phyloP scores from a whole-genome alignment of 1,284 basidiomycete genomes.

The Pseudozyma sp. region DNA sequence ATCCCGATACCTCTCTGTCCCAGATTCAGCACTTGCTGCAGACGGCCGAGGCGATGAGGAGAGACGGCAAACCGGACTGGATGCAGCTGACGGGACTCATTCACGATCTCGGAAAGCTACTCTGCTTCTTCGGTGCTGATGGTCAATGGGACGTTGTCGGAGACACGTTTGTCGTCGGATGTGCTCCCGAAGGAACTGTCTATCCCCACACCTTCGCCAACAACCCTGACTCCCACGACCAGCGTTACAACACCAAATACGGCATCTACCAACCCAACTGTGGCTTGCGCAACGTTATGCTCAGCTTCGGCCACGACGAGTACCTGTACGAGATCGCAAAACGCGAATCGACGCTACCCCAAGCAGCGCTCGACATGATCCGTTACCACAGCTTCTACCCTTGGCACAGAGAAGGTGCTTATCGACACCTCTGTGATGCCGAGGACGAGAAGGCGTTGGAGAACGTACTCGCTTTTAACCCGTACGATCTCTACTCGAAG shows the following conservation, averaged over 20 bases:
- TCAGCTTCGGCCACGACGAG: slow-evolving; percentile 88
- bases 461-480: slow-evolving; percentile 77
- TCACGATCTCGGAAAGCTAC: slow-evolving; percentile 55
- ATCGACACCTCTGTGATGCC: slow-evolving; percentile 40
- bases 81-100: slow-evolving; percentile 85
- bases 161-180: slow-evolving; percentile 88
- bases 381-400: slow-evolving; percentile 94
- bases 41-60: slow-evolving; percentile 88
- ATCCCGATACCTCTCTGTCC: slow-evolving; percentile 72
- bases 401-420: slow-evolving; percentile 68
- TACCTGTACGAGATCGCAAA: slow-evolving; percentile 56
- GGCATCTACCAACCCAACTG: slow-evolving; percentile 87
- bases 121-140: slow-evolving; percentile 65
- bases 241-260: slow-evolving; percentile 80
- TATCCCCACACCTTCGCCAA: slow-evolving; percentile 84
- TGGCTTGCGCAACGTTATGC: slow-evolving; percentile 88
- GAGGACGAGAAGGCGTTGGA: slow-evolving; percentile 42
- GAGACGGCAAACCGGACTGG: slow-evolving; percentile 78
- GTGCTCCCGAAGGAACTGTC: slow-evolving; percentile 74
- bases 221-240: slow-evolving; percentile 81
- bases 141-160: slow-evolving; percentile 91
- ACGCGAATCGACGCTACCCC: slow-evolving; percentile 75
- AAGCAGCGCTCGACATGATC: slow-evolving; percentile 88
- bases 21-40: slow-evolving; percentile 92
- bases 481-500: slow-evolving; percentile 92